A percentile compares a stretch with the other conserved stretches of the same genome.
phyloP scores from a whole-genome alignment of 139 green algal species.

The Pycnococcus provasolii region DNA sequence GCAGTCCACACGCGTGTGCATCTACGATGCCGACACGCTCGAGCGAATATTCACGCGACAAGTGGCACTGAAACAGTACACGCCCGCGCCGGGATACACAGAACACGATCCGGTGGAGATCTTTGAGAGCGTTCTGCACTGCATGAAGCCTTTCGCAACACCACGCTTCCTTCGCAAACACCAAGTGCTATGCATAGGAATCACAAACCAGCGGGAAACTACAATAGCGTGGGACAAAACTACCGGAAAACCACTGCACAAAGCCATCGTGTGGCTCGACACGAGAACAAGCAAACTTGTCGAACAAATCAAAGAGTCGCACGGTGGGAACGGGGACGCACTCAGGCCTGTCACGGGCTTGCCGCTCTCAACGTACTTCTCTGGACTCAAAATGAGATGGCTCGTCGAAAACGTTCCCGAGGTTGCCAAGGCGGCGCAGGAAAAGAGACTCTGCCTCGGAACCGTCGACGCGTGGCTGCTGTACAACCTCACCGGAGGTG shows the following conservation, averaged over 20 bases:
- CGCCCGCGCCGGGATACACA: conserved; percentile 48
- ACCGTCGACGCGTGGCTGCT: conserved; percentile 96
- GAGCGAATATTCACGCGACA: conserved; percentile 52
- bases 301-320: background rate
- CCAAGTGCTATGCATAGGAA: conserved; percentile 38
- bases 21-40: conserved; percentile 53
- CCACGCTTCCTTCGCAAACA: conserved; percentile 5
- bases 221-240: conserved; percentile 68
- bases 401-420: conserved; percentile 68
- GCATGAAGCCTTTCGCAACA: conserved; percentile 43
- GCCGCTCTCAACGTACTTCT: conserved; percentile 92
- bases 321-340: conserved; percentile 23
- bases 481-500: conserved; percentile 76
- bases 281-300: conserved; percentile 48
- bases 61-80: conserved; percentile 55
- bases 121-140: conserved; percentile 47
- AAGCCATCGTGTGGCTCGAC: conserved; percentile 94
- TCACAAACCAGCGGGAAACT: conserved; percentile 93
- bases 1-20: conserved; percentile 68
- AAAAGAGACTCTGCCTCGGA: conserved; percentile 51
- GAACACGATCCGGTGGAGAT: conserved; percentile 87
- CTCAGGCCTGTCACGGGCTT: conserved; percentile 72
- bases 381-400: conserved; percentile 85
- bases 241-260: conserved; percentile 72
- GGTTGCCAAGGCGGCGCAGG: conserved; percentile 43